phyloP scores from a whole-genome alignment of 73 alveolate genomes.

The Paramecium sexaurelia region DNA sequence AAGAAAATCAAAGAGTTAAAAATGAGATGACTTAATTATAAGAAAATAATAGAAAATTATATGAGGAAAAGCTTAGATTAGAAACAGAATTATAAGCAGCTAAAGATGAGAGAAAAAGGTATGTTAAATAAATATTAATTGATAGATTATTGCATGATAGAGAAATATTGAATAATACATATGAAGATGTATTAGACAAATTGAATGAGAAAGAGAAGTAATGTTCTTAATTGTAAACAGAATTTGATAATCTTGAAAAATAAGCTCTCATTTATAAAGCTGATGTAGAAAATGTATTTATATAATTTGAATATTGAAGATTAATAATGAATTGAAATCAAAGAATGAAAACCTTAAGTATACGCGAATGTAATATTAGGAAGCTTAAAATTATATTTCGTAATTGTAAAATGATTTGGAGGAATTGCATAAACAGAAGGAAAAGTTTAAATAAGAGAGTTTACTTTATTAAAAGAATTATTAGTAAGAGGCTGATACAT shows the following conservation, averaged over 20 bases:
- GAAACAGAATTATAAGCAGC: slow-evolving; percentile 3
- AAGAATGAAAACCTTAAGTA: slow-evolving; percentile 51
- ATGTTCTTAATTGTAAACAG: background rate
- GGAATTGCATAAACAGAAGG: slow-evolving; percentile 43
- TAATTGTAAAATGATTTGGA: slow-evolving; percentile 43
- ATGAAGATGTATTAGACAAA: slow-evolving; percentile 51
- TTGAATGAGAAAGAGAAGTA: slow-evolving; percentile 14
- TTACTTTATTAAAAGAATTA: slow-evolving; percentile 8
- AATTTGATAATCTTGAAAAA: slow-evolving; percentile 26
- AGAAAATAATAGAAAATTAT: slow-evolving; percentile 50
- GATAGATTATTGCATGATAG: slow-evolving; percentile 25
- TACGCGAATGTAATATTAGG: slow-evolving; percentile 41
- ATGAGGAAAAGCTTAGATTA: slow-evolving; percentile 47
- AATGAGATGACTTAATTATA: slow-evolving; percentile 12
- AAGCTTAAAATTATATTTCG: slow-evolving; percentile 43
- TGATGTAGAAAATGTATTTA: slow-evolving; percentile 33
- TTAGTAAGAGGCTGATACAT: slow-evolving; percentile 44
- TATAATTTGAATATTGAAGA: background rate
- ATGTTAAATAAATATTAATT: background rate
- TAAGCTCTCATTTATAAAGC: background rate
- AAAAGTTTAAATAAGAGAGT: slow-evolving; percentile 21
- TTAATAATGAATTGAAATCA: background rate
- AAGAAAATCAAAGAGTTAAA: slow-evolving; percentile 58
- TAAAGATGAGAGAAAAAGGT: slow-evolving; percentile 50
- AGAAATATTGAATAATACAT: slow-evolving; percentile 12